Base-by-base conservation (phyloP, 2,329 filamentous ascomycete species). In the Trichoderma koningii region DNA sequence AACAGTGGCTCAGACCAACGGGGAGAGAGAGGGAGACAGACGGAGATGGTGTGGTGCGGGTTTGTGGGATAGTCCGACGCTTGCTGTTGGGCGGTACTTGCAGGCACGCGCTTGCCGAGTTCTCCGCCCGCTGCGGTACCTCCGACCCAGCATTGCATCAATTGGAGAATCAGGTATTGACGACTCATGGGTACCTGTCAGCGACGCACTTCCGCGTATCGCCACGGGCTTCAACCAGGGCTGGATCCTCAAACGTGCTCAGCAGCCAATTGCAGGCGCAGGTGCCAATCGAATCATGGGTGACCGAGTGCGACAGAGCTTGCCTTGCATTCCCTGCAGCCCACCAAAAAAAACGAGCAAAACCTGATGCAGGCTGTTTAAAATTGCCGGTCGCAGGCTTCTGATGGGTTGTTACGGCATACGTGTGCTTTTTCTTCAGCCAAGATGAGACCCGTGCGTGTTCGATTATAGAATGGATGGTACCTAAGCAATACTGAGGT, bases 271-370 rank as follows among this genome's bases (percentile, higher is more conserved):
- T 53, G 50, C 50, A 53, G 48, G 17, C 17, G 42, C 42, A 28
- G 12, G 57, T 51, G 26, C 48, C 23, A 61, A 42, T 61, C 42
- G 52, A 44, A 53, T 55, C 44, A 26, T 30, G 19, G 50, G n/a
- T 19, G 34, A 12, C 14, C 34, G 12, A 38, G 34, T 38, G 34
- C 42, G 45, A 17, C 42, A 38, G 55, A 63, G 59, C 59, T n/a
- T 63, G 59, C 50, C 50, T 45, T 63, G 59, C 59, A 63, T 63
- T 63, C 59, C 59, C 59, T 63, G 59, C 59, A 63, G 59, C 59
- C 50, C 59, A 55, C 59, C 59, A 62, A 63, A 63, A 63, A n/a
- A 38, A 38, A 14, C 59, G 53, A 63, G 53, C 45, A 41, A 52
- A 62, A 52, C 50, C 52, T 63, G 19, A 52, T 50, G 59, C 59